Base-by-base conservation (phyloP, 805 yeast species). In the Zygotorulaspora sp. region DNA sequence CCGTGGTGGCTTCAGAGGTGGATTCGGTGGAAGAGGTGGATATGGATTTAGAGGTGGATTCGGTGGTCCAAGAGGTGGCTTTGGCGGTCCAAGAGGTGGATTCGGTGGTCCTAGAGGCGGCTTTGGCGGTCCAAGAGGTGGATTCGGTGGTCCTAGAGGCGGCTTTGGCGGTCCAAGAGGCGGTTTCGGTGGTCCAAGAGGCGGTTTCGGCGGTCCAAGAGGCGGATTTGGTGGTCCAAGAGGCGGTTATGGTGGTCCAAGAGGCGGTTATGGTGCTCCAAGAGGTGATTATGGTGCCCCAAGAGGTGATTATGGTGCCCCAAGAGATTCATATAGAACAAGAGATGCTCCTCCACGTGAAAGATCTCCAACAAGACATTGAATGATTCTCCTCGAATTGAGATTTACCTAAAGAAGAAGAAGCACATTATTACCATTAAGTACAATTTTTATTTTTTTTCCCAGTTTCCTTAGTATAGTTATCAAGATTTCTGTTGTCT, bases 291-390 rank as follows among this genome's bases (percentile, higher is more conserved):
- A 53, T 32, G 58, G 58, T 34, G 55, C 45, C 39, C 50, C 54
- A 43, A 52, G 58, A 40, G 56, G 52, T 31, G 52, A 46, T 26
- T 53, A 53, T 36, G 59, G 59, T 38, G 54, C 58, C 25, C 58
- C 66, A 54, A 56, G 68, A 45, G 71, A 67, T 35, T 65, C 72
- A 24, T 65, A 65, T 66, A 69, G 76, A 56, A 68, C 78, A 41
- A 68, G 73, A 51, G 78, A 72, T 49, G 61, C 61, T 44, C 75
- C 73, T 50, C 56, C 63, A 40, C 73, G 83, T 61, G 83, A 78
- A 62, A 80, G 87, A 75, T 80, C 88, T 44, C 87, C 88, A 65
- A 73, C 82, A 48, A 78, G 86, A 68, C 80, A 38, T 23, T 37
- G 22, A 37, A 12, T 21, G 16, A 5, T 12, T 17, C 5, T n/a